Conservation (phyloP, 176 grass and related monocot genomes). For the Rhynchospora breviuscula region DNA sequence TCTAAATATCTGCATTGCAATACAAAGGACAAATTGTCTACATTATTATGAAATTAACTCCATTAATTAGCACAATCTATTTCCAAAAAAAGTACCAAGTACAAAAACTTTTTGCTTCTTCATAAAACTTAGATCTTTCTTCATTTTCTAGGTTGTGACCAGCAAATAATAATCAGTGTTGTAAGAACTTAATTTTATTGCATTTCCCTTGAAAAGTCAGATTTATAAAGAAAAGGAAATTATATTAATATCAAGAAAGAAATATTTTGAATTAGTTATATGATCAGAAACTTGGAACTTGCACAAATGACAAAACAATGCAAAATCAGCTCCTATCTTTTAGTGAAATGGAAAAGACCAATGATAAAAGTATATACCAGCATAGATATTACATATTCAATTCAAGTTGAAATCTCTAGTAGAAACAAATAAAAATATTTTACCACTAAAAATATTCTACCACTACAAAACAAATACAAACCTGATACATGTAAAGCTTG, state of each 20-base stretch:
- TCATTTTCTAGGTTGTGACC: neutral
- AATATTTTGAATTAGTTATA: neutral
- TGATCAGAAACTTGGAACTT: neutral
- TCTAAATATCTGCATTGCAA: slow-evolving; percentile 66
- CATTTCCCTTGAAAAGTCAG: neutral
- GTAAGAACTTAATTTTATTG: neutral
- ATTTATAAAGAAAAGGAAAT: neutral
- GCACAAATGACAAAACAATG: neutral
- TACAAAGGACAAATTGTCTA: neutral
- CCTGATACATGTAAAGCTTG: slow-evolving; percentile 94
- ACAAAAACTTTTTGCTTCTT: neutral
- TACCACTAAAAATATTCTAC: neutral
- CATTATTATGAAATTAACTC: neutral
- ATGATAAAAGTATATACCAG: neutral
- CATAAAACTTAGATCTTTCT: neutral
- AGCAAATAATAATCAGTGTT: neutral
- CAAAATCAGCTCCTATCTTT: neutral
- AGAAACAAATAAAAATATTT: neutral
- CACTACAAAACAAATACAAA: neutral
- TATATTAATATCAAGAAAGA: neutral
- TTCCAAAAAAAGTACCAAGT: neutral
- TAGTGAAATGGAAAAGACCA: neutral
- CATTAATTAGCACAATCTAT: neutral
- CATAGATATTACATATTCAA: neutral
- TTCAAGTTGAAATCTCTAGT: neutral